phyloP scores from a whole-genome alignment of 192 early-diverging fungal genomes.

The Linnemannia hyalina region DNA sequence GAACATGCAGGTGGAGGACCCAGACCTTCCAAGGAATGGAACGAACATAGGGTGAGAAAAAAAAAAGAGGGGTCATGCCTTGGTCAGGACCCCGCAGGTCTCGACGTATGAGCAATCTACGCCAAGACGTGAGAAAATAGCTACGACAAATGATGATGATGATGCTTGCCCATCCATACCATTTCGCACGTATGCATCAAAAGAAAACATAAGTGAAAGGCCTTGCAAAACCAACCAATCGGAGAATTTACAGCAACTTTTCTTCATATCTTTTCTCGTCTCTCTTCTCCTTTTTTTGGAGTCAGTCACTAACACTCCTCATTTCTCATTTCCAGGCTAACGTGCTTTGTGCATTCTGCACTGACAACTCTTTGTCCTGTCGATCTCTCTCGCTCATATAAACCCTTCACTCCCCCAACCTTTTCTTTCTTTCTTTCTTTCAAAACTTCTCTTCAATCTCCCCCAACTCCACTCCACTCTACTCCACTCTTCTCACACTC shows the following conservation, averaged over 20 bases:
- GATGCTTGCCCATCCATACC: not conserved
- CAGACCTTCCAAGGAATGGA: not conserved
- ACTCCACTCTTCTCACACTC: not conserved
- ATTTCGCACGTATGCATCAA: not conserved
- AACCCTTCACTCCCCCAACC: not conserved
- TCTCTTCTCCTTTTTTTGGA: not conserved
- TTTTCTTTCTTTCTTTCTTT: not conserved
- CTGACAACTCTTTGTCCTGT: too few relatives aligned
- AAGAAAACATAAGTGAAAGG: not conserved
- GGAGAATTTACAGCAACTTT: constrained; percentile 7
- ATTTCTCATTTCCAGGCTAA: too few relatives aligned
- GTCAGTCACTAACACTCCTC: too few relatives aligned
- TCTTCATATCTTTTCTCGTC: not conserved
- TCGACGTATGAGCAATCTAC: not conserved
- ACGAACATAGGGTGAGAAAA: not conserved
- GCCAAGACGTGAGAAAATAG: not conserved
- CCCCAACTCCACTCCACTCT: not conserved
- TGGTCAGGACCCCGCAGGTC: not conserved
- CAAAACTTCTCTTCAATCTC: not conserved
- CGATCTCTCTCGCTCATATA: not conserved
- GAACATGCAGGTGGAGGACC: not conserved
- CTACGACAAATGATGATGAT: not conserved
- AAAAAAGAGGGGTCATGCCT: not conserved
- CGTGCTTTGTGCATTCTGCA: too few relatives aligned
- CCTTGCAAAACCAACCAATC: constrained; percentile 3